Base-by-base conservation (phyloP, 805 yeast genomes). In the Naumovozyma baii region DNA sequence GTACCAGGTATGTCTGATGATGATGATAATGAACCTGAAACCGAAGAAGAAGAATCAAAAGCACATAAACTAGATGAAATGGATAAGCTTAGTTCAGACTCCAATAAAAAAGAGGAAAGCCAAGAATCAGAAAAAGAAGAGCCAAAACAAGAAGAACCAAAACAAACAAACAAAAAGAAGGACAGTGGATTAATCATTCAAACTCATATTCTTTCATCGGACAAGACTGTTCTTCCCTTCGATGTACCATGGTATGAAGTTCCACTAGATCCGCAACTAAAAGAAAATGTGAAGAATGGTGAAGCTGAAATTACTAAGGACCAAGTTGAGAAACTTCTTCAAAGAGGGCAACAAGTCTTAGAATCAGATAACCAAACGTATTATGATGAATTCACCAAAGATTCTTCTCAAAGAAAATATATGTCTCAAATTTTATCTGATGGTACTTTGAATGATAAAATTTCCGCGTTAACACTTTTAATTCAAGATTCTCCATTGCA, bases 401-500 rank as follows among this genome's bases (percentile, higher is more conserved):
- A 80, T 40, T 77, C 81, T 31, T 83, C 94, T 4, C 96, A 83
- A 66, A 79, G 76, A 57, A 81, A 84, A 69, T 90, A 90, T 61
- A 76, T 86, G 69, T 74, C 90, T 1, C 94, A 90, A 62, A 81
- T 92, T 50, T 73, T 92, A 53, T 72, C 87, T 4, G 81, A 78
- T 49, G 98, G 98, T 83, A 92, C 98, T 0, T 70, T 90, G 51
- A 81, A 78, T 52, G 98, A 92, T 80, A 87, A 92, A 65, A 83
- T 92, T 40, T 84, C 95, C 36, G 96, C 98, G 0, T 71, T 92
- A 55, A 90, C 98, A 1, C 74, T 92, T 57, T 69, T 92, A 57
- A 75, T 88, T 36, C 97, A 92, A 59, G 97, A 92, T 65, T 88
- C 96, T 2, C 98, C 98, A 5, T 59, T 87, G 39, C 97, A 92